Evolutionary conservation across 2,329 filamentous ascomycete species (phyloP).

Genomic region (Blastomyces emzantsi): DNA sequence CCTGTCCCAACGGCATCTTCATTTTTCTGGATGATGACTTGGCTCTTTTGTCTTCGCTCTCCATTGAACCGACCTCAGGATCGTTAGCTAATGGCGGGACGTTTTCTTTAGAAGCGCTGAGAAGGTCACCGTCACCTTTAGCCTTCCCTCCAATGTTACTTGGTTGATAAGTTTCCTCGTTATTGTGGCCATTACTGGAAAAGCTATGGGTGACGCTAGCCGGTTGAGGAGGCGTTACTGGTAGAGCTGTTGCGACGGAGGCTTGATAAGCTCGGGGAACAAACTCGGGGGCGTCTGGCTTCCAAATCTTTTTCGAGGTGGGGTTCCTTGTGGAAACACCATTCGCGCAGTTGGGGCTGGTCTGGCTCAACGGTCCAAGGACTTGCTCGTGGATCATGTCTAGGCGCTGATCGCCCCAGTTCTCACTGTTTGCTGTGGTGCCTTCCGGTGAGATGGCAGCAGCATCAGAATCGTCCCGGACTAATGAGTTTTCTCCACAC

Average conservation of each 20-base stretch:
- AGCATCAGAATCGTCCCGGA: not conserved
- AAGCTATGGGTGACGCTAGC: not conserved
- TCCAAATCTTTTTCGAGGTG: constrained; percentile 19
- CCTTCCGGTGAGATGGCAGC: not conserved
- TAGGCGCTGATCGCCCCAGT: not conserved
- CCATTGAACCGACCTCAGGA: not conserved
- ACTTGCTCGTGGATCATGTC: not conserved
- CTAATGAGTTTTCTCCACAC: not conserved
- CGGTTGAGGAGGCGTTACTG: not conserved
- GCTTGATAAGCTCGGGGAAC: constrained; percentile 21
- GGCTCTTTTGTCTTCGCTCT: not conserved
- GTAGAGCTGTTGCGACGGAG: not conserved
- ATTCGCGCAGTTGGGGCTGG: constrained; percentile 5
- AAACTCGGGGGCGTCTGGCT: constrained; percentile 36
- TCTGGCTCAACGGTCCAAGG: not conserved
- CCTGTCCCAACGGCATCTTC: not conserved
- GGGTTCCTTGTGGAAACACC: constrained; percentile 6
- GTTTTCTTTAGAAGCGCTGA: not conserved
- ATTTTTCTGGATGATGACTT: not conserved
- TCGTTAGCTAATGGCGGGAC: not conserved
- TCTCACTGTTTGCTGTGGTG: not conserved
- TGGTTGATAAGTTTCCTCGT: not conserved
- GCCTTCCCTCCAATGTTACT: not conserved
- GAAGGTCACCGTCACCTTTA: not conserved
- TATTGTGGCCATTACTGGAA: not conserved